A percentile compares a stretch with the other conserved stretches of the same genome.
Evolutionary conservation across 495 filamentous ascomycete genomes (phyloP).

Genomic region (Aspergillus leporis): DNA sequence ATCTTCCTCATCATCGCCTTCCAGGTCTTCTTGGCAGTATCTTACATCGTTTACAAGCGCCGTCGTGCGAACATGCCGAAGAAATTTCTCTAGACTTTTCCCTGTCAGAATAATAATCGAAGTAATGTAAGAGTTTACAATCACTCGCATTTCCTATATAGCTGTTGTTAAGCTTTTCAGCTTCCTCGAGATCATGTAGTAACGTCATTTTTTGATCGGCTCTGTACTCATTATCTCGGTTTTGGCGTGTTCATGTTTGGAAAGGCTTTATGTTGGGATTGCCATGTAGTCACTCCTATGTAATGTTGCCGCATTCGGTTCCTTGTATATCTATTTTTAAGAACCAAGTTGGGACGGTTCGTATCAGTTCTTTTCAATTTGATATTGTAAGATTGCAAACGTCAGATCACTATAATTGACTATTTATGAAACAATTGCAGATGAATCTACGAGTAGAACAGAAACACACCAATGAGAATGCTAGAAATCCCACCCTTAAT

Average conservation of each 20-base stretch:
- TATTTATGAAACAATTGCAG: neutral
- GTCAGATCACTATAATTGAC: neutral
- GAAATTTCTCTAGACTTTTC: conserved; percentile 74
- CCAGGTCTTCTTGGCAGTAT: conserved; percentile 67
- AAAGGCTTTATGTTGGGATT: neutral
- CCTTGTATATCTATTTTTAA: neutral
- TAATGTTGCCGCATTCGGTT: neutral
- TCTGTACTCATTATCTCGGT: neutral
- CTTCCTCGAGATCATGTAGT: neutral
- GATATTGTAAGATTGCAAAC: neutral
- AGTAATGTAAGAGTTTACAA: neutral
- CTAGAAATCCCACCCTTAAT: neutral
- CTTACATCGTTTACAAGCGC: conserved; percentile 81
- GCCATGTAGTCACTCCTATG: neutral
- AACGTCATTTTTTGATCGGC: neutral
- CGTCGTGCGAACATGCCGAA: conserved; percentile 75
- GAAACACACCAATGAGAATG: neutral
- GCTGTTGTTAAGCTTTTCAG: neutral
- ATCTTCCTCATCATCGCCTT: conserved; percentile 73
- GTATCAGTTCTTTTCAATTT: neutral
- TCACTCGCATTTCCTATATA: neutral
- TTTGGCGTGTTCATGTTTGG: neutral
- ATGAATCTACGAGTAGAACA: neutral
- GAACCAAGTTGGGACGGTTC: neutral
- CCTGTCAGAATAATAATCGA: neutral